These are phyloP conservation scores for Colletotrichum sp. DNA, from an alignment of 2,329 filamentous ascomycete genomes.

Conservation along the genomic window DNA sequence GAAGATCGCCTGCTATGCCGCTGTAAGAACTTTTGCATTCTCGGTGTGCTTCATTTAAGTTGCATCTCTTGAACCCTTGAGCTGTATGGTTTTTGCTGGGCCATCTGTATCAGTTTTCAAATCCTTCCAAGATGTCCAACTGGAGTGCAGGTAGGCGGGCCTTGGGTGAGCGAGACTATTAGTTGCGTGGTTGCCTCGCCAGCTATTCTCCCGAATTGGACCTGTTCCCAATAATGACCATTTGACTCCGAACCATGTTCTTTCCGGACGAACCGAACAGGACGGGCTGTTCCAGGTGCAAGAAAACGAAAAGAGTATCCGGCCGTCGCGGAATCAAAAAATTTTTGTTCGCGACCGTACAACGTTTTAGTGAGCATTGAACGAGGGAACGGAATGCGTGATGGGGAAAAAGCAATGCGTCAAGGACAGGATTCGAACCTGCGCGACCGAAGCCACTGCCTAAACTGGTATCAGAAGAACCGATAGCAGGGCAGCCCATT, in stretches of 20 bases:
- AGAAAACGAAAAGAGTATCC: background rate
- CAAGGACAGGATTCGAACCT: slow-evolving; percentile 23
- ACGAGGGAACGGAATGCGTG: background rate
- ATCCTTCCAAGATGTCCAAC: background rate
- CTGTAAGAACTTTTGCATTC: background rate
- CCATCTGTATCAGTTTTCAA: background rate
- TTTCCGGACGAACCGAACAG: background rate
- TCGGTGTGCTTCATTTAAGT: background rate
- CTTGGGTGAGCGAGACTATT: background rate
- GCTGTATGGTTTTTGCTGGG: background rate
- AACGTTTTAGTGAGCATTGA: too few species aligned
- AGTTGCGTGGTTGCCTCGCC: background rate
- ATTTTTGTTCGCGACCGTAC: background rate
- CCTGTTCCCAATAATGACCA: background rate
- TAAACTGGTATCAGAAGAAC: background rate
- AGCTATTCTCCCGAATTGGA: background rate
- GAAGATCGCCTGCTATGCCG: background rate
- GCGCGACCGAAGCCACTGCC: slow-evolving; percentile 22
- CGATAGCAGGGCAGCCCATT: slow-evolving; percentile 21
- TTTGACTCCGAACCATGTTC: background rate
- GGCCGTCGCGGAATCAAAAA: background rate
- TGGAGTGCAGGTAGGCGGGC: background rate
- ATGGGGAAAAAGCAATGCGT: background rate
- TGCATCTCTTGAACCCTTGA: background rate
- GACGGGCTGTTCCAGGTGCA: background rate